Evolutionary conservation across 2,329 filamentous ascomycete species (phyloP), one percentile per base, ranked within the genome.

Genomic region (Colletotrichum euphorbiae): DNA sequence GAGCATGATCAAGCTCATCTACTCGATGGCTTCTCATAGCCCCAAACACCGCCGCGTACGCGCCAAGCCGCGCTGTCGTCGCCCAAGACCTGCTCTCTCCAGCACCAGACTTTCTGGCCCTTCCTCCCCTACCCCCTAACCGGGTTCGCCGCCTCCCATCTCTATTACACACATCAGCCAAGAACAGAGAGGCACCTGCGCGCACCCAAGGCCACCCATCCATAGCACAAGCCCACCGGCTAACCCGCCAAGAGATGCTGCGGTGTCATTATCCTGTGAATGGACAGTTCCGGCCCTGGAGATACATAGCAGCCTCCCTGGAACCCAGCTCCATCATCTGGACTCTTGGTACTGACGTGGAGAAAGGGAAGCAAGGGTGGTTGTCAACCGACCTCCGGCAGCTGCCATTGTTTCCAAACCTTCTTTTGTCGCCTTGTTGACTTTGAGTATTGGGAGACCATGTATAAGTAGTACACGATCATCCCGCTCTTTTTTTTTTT

Each of bases 1-100:
- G 65, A 54, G 60, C 65, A 64, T 42, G 52, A 56, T 64, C 65
- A 54, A 68, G 65, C 65, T 68, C 60, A n/a, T 64, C 55, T 59
- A 63, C 40, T 54, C 65, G 65, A 68, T 59, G 52, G 46, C 65
- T 54, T 64, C 54, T 54, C 24, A 68, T 68, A 68, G 59, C 52
- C 60, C 65, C 36, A 68, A 64, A 68, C 65, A 21, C 60, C 13
- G n/a, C 54, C 15, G 45, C 51, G 52, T 54, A 68, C 21, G 38
- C 52, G 65, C 60, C 65, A 68, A 68, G 65, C 17, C 45, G 31
- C 31, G 52, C 52, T 21, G 36, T 42, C 38, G 17, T 28, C 6
- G 17, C 13, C 21, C 52, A 28, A 55, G 52, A 55, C 36, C 31
- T 50, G 15, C 3, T 33, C 6, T 11, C 3, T 24, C 52, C 8